These are phyloP conservation scores for Thymus mandschuricus DNA, from an alignment of 257 asterid species.

Conservation along the genomic window DNA sequence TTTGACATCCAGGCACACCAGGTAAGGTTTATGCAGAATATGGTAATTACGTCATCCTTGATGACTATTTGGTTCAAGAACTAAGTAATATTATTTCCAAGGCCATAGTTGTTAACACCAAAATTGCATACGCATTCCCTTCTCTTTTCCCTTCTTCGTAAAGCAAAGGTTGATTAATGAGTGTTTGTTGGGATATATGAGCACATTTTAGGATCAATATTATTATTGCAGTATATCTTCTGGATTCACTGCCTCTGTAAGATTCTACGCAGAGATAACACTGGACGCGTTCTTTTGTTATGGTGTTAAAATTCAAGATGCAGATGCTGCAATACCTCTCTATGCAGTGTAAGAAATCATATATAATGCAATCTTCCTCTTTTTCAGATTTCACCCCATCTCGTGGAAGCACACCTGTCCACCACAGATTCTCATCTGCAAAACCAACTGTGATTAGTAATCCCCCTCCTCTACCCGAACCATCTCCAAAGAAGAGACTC, in stretches of 20 bases:
- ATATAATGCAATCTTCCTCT: background rate
- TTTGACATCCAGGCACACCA: slow-evolving; percentile 3
- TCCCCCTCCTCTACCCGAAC: slow-evolving; percentile 32
- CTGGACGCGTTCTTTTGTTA: background rate
- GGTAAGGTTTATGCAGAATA: background rate
- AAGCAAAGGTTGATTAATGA: background rate
- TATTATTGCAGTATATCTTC: background rate
- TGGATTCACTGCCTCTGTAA: background rate
- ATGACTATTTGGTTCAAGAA: slow-evolving; percentile 1
- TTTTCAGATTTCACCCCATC: slow-evolving; percentile 78
- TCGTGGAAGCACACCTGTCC: slow-evolving; percentile 70
- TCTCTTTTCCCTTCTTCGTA: background rate
- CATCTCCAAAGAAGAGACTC: slow-evolving; percentile 66
- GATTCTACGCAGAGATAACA: background rate
- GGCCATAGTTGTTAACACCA: background rate
- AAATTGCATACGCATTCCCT: background rate
- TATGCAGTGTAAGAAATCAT: background rate
- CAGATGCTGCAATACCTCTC: background rate
- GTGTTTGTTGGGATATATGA: background rate
- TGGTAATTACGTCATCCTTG: background rate
- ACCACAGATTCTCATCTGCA: slow-evolving; percentile 45
- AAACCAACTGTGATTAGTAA: slow-evolving; percentile 27
- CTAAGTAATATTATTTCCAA: background rate
- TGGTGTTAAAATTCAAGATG: background rate
- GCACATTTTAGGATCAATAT: background rate